Evolutionary conservation across 805 yeast species (phyloP), one percentile per base, ranked within the genome.

Genomic region (Nakazawaea laoshanensis): DNA sequence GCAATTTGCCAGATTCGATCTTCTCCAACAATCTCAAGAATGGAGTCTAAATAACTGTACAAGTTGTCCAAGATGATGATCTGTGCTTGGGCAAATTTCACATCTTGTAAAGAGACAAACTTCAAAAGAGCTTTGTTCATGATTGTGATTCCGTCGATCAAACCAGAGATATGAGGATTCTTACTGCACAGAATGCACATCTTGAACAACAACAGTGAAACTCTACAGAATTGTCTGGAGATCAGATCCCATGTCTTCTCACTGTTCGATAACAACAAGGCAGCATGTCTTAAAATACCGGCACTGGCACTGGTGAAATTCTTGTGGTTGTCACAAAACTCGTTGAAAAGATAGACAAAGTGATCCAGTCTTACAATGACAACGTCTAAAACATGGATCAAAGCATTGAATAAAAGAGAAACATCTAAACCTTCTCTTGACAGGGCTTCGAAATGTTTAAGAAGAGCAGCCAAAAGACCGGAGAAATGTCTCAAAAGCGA

Each of bases 311-410:
- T 13, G 15, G 29, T 30, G 7, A 20, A 16, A 6, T 42, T 38
- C 19, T 44, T 39, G 13, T 53, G 46, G 20, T 56, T 55, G 5
- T 50, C 43, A 25, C 68, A 50, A 42, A 74, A 75, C 9, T 63
- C 59, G 32, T 74, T 74, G 43, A 78, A 65, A 44, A 77, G 46
- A 40, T 70, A 69, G 26, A 70, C 60, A 51, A 75, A 74, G 41
- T 74, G 79, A 39, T 75, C 78, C 46, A 76, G 77, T 46, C 78
- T 69, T 3, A 81, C 84, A 44, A 78, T 59, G 12, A 77, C 64
- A 31, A 74, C 62, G 50, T 79, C 85, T 21, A 81, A 51, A 33
- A 77, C 54, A 41, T 74, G 77, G 27, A 78, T 70, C 22, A 75
- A 60, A 2, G 82, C 66, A 42, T 70, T 71, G 50, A 78, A 78